Evolutionary conservation across 805 yeast species (phyloP).

Genomic region (Blastobotrys mokoenaii): DNA sequence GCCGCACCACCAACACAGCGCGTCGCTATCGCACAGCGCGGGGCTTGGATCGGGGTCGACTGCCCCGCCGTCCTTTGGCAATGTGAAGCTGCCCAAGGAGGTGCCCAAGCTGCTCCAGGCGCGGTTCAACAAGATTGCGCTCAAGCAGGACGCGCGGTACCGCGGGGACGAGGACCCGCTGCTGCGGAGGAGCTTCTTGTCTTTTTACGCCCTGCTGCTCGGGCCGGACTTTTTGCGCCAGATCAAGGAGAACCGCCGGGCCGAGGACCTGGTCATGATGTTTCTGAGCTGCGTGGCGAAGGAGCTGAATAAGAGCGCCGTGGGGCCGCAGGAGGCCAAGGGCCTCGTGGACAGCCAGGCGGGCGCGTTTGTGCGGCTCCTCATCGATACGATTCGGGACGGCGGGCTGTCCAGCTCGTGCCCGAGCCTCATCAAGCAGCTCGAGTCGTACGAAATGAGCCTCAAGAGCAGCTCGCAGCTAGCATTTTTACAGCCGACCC

Average conservation of each 20-base stretch:
- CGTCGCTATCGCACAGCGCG: background rate
- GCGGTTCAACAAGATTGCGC: slow-evolving; percentile 27
- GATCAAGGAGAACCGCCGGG: slow-evolving; percentile 28
- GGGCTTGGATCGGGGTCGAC: background rate
- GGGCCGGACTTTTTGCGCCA: slow-evolving; percentile 36
- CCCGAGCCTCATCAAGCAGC: slow-evolving; percentile 18
- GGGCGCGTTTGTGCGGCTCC: slow-evolving; percentile 24
- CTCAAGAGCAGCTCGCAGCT: slow-evolving; percentile 9
- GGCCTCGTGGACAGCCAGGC: slow-evolving; percentile 21
- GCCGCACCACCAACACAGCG: background rate
- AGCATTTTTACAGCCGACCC: background rate
- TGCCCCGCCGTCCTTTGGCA: slow-evolving; percentile 19
- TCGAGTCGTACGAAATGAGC: slow-evolving; percentile 16
- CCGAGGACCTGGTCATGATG: slow-evolving; percentile 28
- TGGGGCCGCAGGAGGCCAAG: slow-evolving; percentile 32
- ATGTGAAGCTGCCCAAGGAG: slow-evolving; percentile 23
- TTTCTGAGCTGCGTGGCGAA: slow-evolving; percentile 27
- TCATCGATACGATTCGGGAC: slow-evolving; percentile 17
- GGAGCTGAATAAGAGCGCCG: slow-evolving; percentile 22
- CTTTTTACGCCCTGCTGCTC: slow-evolving; percentile 54
- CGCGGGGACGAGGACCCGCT: slow-evolving; percentile 32
- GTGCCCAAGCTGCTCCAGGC: slow-evolving; percentile 25
- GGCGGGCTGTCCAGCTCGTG: slow-evolving; percentile 11
- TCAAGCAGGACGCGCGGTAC: slow-evolving; percentile 22
- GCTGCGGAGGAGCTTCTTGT: slow-evolving; percentile 49